phyloP scores from a whole-genome alignment of 2,329 filamentous ascomycete genomes.

The Diaporthe humulicola region DNA sequence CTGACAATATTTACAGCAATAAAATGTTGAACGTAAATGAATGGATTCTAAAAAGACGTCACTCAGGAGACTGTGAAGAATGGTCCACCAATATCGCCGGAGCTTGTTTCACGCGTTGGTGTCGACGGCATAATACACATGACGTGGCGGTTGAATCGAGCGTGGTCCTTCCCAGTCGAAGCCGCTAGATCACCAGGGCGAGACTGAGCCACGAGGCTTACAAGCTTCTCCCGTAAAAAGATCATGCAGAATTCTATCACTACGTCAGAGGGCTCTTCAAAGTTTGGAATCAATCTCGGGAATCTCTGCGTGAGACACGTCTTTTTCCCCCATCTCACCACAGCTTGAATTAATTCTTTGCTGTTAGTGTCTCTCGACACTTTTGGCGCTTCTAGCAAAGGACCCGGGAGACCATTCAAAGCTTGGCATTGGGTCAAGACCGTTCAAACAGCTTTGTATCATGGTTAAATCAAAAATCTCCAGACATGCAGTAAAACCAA shows the following conservation, averaged over 20 bases:
- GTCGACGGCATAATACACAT: constrained; percentile 24
- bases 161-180: constrained; percentile 21
- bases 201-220: constrained; percentile 6
- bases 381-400: background rate
- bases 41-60: background rate
- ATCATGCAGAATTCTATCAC: background rate
- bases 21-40: background rate
- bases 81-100: background rate
- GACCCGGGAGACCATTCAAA: too few species aligned
- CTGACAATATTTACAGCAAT: background rate
- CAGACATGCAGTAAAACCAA: too few species aligned
- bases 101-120: constrained; percentile 21
- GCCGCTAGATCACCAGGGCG: constrained; percentile 18
- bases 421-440: background rate
- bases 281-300: background rate
- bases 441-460: too few species aligned
- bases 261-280: background rate
- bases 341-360: background rate
- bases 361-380: background rate
- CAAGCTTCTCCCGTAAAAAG: background rate
- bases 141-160: constrained; percentile 12
- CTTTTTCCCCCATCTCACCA: background rate
- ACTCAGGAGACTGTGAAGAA: background rate
- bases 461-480: too few species aligned
- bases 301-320: background rate